Conservation (phyloP, 345 rosid species). For the Pistacia atlantica region DNA sequence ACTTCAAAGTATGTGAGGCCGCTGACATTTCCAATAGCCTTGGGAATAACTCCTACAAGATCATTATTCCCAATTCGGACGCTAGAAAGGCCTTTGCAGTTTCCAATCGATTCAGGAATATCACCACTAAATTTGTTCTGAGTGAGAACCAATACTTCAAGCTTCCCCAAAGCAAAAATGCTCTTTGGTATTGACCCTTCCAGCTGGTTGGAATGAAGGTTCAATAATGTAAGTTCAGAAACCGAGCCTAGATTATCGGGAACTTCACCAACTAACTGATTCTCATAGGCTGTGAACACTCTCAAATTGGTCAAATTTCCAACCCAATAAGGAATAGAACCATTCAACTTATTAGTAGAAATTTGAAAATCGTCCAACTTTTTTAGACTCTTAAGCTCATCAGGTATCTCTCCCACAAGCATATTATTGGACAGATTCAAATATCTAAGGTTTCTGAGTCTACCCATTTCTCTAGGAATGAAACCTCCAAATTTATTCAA, state of each 20-base stretch:
- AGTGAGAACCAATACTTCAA: conserved; percentile 77
- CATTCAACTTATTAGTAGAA: conserved; percentile 66
- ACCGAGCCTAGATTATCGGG: conserved; percentile 65
- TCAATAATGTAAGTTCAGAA: conserved; percentile 70
- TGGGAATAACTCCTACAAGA: conserved; percentile 79
- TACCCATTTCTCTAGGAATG: conserved; percentile 66
- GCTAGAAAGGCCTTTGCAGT: conserved; percentile 76
- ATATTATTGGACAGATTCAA: conserved; percentile 68
- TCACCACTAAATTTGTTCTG: conserved; percentile 69
- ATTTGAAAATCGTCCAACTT: conserved; percentile 73
- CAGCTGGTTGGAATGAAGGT: conserved; percentile 89
- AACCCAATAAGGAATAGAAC: conserved; percentile 72
- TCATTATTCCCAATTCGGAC: conserved; percentile 82
- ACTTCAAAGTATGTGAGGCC: conserved; percentile 95
- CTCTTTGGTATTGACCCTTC: conserved; percentile 78
- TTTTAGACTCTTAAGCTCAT: conserved; percentile 50
- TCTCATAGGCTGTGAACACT: conserved; percentile 65
- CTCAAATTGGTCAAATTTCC: conserved; percentile 67
- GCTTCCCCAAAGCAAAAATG: conserved; percentile 77
- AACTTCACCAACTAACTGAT: conserved; percentile 63
- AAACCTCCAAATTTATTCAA: conserved; percentile 63
- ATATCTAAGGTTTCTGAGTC: conserved; percentile 52
- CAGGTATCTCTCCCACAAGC: conserved; percentile 72
- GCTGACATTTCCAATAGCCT: conserved; percentile 70
- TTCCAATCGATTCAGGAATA: conserved; percentile 71